These are phyloP conservation scores for Chrysoporthe deuterocubensis DNA, from an alignment of 2,329 filamentous ascomycete genomes.

Conservation along the genomic window DNA sequence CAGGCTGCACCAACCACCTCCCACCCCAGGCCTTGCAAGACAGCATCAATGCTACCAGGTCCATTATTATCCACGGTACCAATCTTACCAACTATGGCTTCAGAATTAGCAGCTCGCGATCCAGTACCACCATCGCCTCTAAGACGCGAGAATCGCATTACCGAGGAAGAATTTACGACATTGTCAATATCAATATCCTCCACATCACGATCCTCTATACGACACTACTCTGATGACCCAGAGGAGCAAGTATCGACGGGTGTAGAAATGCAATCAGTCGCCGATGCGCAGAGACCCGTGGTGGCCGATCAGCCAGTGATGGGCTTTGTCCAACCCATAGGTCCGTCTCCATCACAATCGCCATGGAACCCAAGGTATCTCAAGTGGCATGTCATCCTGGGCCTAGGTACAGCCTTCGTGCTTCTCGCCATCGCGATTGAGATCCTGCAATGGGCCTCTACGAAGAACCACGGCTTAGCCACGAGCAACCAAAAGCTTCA, in stretches of 20 bases:
- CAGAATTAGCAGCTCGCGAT: not conserved
- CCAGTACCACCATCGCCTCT: not conserved
- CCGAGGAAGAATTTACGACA: not conserved
- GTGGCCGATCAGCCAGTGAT: not conserved
- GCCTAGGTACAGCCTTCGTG: not conserved
- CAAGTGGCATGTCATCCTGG: not conserved
- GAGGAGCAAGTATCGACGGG: not conserved
- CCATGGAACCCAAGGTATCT: not conserved
- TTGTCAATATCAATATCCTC: not conserved
- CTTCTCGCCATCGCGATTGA: not conserved
- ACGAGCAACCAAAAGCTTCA: not conserved
- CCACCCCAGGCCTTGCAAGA: not conserved
- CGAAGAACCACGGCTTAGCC: not conserved
- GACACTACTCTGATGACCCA: not conserved
- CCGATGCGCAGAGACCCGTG: not conserved
- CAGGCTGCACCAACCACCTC: not conserved
- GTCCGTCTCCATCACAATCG: not conserved
- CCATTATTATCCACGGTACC: not conserved
- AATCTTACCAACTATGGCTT: not conserved
- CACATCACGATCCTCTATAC: not conserved
- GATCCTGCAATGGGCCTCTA: not conserved
- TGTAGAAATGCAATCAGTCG: not conserved
- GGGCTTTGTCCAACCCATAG: not conserved
- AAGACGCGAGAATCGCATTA: not conserved
- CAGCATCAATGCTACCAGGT: not conserved